These are phyloP conservation scores for Vaccinium darrowii DNA, from an alignment of 148 eudicot species.

Conservation along the genomic window DNA sequence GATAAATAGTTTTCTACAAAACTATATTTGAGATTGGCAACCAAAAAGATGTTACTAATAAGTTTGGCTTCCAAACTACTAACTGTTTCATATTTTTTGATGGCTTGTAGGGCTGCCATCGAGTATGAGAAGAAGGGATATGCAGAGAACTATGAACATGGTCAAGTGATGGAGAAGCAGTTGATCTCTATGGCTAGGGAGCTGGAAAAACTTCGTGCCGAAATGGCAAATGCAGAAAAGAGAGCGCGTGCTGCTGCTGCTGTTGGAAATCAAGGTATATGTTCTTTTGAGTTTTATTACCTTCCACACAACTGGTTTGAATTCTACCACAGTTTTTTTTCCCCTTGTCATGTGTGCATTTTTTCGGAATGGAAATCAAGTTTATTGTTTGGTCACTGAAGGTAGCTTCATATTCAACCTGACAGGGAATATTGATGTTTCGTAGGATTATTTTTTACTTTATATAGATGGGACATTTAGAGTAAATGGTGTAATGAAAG, in stretches of 20 bases:
- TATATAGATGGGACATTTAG: background rate
- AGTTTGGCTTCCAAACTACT: background rate
- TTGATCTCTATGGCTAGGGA: conserved; percentile 84
- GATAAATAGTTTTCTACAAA: background rate
- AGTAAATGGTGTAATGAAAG: background rate
- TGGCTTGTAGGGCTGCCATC: conserved; percentile 71
- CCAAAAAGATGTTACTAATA: background rate
- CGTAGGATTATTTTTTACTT: background rate
- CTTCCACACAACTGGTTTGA: conserved; percentile 5
- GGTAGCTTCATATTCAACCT: background rate
- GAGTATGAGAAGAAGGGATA: conserved; percentile 91
- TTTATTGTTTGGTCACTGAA: background rate
- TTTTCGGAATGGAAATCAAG: background rate
- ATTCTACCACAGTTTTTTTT: background rate
- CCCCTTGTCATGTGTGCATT: background rate
- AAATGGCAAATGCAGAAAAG: conserved; percentile 90
- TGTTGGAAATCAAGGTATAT: conserved; percentile 62
- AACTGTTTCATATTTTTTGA: background rate
- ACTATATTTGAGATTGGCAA: background rate
- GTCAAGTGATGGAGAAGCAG: conserved; percentile 80
- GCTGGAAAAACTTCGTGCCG: conserved; percentile 94
- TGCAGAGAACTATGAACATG: conserved; percentile 91
- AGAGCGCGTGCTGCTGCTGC: conserved; percentile 81
- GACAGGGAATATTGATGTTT: background rate
- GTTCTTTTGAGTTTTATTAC: conserved; percentile 11